A percentile compares a stretch with the other conserved stretches of the same genome.
phyloP scores from a whole-genome alignment of 306 rosid species.

The Lotus japonicus region DNA sequence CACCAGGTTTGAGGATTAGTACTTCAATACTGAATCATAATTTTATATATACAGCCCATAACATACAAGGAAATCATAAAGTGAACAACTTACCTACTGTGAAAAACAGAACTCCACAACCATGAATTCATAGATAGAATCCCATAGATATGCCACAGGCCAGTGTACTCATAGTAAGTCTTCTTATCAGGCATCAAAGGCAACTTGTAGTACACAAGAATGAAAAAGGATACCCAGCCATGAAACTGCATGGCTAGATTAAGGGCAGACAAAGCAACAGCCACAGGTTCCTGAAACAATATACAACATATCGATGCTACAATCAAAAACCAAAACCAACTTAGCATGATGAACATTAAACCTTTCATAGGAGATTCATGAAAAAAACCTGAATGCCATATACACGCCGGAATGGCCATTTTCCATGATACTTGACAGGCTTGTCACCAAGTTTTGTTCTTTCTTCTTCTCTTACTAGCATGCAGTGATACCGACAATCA shows the following conservation, averaged over 20 bases:
- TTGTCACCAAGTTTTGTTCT: slow-evolving; percentile 62
- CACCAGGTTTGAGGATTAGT: background rate
- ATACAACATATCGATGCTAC: slow-evolving; percentile 8
- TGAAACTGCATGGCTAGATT: slow-evolving; percentile 96
- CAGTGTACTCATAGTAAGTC: slow-evolving; percentile 77
- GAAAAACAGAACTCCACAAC: slow-evolving; percentile 93
- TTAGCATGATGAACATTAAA: slow-evolving; percentile 1
- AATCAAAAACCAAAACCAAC: slow-evolving; percentile 14
- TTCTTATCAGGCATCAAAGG: slow-evolving; percentile 60
- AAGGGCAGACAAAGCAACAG: slow-evolving; percentile 83
- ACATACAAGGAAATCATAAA: background rate
- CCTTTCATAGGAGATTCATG: slow-evolving; percentile 2
- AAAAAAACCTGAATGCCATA: slow-evolving; percentile 86
- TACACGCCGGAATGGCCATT: slow-evolving; percentile 88
- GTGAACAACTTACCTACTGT: slow-evolving; percentile 63
- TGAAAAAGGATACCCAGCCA: slow-evolving; percentile 96
- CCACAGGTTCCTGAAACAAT: slow-evolving; percentile 77
- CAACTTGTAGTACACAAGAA: slow-evolving; percentile 85
- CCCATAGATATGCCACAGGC: slow-evolving; percentile 89
- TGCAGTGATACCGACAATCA: slow-evolving; percentile 89
- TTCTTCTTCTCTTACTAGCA: slow-evolving; percentile 83
- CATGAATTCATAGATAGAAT: slow-evolving; percentile 81
- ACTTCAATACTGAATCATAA: background rate
- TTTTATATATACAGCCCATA: background rate
- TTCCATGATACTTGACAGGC: slow-evolving; percentile 85